A percentile compares a stretch with the other conserved stretches of the same genome.
Conservation (phyloP, 2,329 filamentous ascomycete species). For the Aspergillus costaricaensis region DNA sequence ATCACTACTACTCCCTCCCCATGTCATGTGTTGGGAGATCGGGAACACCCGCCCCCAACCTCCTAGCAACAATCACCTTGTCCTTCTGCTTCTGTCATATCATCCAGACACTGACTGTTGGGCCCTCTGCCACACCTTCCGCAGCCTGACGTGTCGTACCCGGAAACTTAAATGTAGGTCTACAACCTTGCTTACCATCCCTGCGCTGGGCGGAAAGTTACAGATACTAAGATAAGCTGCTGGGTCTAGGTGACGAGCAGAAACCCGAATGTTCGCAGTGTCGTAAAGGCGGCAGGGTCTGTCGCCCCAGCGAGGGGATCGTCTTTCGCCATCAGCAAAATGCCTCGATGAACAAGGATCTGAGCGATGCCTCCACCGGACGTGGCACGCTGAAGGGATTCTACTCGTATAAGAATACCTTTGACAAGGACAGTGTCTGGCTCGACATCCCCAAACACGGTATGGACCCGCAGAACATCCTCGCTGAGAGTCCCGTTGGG, state of each 20-base stretch:
- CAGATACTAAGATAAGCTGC: slow-evolving; percentile 10
- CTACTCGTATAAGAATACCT: slow-evolving; percentile 68
- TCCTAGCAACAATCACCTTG: background rate
- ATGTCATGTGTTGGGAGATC: background rate
- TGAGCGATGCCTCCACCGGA: slow-evolving; percentile 40
- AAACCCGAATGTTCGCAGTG: slow-evolving; percentile 64
- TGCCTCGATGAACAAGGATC: slow-evolving; percentile 64
- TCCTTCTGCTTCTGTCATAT: background rate
- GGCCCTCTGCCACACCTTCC: background rate
- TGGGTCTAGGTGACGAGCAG: slow-evolving; percentile 53
- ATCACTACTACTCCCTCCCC: background rate
- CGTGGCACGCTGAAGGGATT: slow-evolving; percentile 58
- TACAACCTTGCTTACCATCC: background rate
- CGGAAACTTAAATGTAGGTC: slow-evolving; percentile 62
- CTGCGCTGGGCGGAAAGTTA: background rate
- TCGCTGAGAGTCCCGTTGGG: background rate
- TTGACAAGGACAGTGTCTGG: slow-evolving; percentile 63
- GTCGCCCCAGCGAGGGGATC: slow-evolving; percentile 62
- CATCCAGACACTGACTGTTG: background rate
- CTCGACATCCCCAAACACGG: slow-evolving; percentile 62
- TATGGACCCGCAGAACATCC: slow-evolving; percentile 30
- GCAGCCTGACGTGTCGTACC: slow-evolving; percentile 58
- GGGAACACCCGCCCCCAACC: background rate
- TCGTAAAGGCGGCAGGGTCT: slow-evolving; percentile 61
- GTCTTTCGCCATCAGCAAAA: slow-evolving; percentile 71